Conservation (phyloP, 345 rosid species). For the Citrus reticulata region DNA sequence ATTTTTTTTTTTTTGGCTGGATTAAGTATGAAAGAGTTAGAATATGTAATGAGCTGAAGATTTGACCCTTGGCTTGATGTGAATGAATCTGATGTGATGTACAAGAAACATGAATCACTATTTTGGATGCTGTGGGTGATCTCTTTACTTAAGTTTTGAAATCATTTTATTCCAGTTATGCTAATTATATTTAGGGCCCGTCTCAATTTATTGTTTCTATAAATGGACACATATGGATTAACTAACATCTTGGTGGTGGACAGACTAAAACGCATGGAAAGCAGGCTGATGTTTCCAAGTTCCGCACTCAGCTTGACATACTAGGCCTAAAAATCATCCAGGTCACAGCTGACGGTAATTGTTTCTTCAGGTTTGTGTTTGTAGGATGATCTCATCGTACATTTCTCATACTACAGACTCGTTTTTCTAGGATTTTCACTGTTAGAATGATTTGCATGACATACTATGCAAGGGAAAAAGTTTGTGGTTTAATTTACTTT, state of each 20-base stretch:
- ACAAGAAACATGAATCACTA: neutral
- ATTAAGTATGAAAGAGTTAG: neutral
- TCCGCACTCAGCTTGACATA: slow-evolving; percentile 61
- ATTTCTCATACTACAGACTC: neutral
- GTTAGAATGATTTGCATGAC: neutral
- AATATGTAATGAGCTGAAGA: neutral
- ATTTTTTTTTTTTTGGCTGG: neutral
- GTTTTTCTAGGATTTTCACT: neutral
- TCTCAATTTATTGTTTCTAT: neutral
- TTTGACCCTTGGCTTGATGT: neutral
- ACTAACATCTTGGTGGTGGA: slow-evolving; percentile 7
- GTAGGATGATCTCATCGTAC: neutral
- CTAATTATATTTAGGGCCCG: neutral
- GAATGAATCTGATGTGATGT: neutral
- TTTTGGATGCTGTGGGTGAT: neutral
- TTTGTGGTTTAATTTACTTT: neutral
- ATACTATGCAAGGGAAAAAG: neutral
- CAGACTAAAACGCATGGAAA: slow-evolving; percentile 77
- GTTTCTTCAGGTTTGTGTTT: slow-evolving; percentile 86
- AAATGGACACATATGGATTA: slow-evolving; percentile 1
- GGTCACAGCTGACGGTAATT: slow-evolving; percentile 91
- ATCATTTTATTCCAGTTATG: neutral
- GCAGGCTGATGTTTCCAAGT: slow-evolving; percentile 55
- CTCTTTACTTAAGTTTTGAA: neutral
- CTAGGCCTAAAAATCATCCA: slow-evolving; percentile 70